A percentile compares a stretch with the other conserved stretches of the same genome.
These are phyloP conservation scores for Schwanniomyces vanrijiae DNA, from an alignment of 805 yeast species.

Conservation along the genomic window DNA sequence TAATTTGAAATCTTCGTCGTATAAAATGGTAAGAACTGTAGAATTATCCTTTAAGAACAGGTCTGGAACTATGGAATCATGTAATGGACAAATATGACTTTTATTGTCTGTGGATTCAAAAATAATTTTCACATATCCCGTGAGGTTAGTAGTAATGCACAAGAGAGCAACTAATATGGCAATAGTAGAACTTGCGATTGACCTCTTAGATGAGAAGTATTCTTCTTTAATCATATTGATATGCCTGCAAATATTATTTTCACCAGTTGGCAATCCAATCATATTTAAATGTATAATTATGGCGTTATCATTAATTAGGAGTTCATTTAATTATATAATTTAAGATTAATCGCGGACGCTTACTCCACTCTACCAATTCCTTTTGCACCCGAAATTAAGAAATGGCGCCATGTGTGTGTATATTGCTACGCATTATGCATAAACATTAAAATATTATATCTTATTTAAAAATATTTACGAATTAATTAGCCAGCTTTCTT, in stretches of 20 bases:
- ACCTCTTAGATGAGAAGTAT: conserved; percentile 1
- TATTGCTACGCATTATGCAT: too few species aligned
- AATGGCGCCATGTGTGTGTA: too few species aligned
- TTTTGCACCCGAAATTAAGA: not conserved
- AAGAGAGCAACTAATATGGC: conserved; percentile 4
- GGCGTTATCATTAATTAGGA: too few species aligned
- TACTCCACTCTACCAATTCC: not conserved
- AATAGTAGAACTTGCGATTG: not conserved
- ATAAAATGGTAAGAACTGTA: conserved; percentile 25
- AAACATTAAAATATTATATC: too few species aligned
- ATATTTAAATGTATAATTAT: too few species aligned
- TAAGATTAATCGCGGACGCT: too few species aligned
- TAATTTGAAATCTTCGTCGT: conserved; percentile 23
- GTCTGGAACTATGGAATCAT: conserved; percentile 20
- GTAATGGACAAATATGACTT: conserved; percentile 22
- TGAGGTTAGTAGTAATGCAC: conserved; percentile 13
- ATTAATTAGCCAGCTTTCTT: conserved; percentile 5
- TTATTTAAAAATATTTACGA: not conserved
- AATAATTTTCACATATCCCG: conserved; percentile 13
- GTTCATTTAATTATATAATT: too few species aligned
- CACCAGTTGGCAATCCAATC: conserved; percentile 8
- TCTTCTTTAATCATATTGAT: not conserved
- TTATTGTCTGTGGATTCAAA: conserved; percentile 13
- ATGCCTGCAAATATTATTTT: not conserved
- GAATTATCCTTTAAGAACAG: conserved; percentile 32